Conservation (phyloP, 176 grass and related monocot species). For the Zizania latifolia region DNA sequence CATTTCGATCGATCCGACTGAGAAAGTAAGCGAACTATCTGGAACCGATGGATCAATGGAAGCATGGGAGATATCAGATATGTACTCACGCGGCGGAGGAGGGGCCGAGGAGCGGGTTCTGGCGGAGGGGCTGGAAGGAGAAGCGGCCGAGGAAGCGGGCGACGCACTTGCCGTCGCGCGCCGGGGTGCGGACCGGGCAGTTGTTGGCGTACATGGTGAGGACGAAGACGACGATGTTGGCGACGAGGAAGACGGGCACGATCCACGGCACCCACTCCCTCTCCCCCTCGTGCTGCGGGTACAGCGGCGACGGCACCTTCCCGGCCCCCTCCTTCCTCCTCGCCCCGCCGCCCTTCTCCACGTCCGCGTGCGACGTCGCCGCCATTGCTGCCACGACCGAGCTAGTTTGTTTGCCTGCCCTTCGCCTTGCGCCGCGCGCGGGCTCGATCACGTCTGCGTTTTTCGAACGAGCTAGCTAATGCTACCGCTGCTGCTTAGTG, state of each 20-base stretch:
- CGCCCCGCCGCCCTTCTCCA: slow-evolving; percentile 48
- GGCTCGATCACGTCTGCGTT: too few relatives aligned
- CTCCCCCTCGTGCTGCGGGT: slow-evolving; percentile 68
- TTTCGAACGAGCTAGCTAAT: too few relatives aligned
- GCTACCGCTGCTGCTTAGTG: too few relatives aligned
- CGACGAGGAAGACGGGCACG: slow-evolving; percentile 61
- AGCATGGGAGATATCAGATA: too few relatives aligned
- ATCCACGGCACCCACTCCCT: slow-evolving; percentile 86
- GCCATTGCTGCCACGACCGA: slow-evolving; percentile 27
- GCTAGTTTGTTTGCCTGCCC: too few relatives aligned
- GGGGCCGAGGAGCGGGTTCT: slow-evolving; percentile 86
- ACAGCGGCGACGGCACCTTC: slow-evolving; percentile 55
- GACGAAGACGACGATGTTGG: slow-evolving; percentile 71
- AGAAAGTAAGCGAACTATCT: too few relatives aligned
- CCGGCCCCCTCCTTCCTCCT: slow-evolving; percentile 5
- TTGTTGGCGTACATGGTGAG: slow-evolving; percentile 90
- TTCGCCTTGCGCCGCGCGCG: too few relatives aligned
- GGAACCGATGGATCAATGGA: background rate
- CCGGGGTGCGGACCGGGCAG: slow-evolving; percentile 41
- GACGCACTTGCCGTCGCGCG: slow-evolving; percentile 48
- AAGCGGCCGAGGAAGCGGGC: slow-evolving; percentile 56
- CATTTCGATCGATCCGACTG: too few relatives aligned
- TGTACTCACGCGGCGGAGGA: slow-evolving; percentile 60
- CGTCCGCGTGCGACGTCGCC: slow-evolving; percentile 37
- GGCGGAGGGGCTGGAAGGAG: slow-evolving; percentile 75